Percentiles rank a stretch among this genome's conserved stretches.
phyloP scores from a whole-genome alignment of 1,284 basidiomycete genomes.

The Malassezia cuniculi region DNA sequence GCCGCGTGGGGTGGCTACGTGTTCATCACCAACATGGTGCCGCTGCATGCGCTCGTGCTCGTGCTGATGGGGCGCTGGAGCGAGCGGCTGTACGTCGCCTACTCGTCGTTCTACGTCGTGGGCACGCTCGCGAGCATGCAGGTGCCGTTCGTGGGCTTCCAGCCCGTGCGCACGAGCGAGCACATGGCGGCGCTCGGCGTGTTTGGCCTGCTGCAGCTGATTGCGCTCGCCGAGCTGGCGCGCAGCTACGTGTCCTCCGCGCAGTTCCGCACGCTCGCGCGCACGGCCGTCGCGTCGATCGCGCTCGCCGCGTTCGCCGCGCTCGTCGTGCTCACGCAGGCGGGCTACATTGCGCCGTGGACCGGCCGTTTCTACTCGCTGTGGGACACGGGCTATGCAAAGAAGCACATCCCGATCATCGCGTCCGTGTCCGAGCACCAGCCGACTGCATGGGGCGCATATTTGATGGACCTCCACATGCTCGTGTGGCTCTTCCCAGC shows the following conservation, averaged over 20 bases:
- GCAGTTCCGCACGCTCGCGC: constrained; percentile 69
- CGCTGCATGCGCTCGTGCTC: constrained; percentile 80
- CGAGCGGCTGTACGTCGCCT: constrained; percentile 80
- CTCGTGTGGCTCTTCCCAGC: constrained; percentile 96
- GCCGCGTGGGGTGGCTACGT: constrained; percentile 99
- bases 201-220: constrained; percentile 89
- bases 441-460: constrained; percentile 97
- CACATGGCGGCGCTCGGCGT: constrained; percentile 97
- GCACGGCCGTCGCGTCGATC: constrained; percentile 54
- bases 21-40: constrained; percentile 99
- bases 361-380: constrained; percentile 98
- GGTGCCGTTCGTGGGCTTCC: constrained; percentile 97
- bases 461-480: constrained; percentile 98
- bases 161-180: constrained; percentile 92
- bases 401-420: constrained; percentile 93
- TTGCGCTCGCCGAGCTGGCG: constrained; percentile 82
- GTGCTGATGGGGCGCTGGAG: constrained; percentile 95
- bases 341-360: constrained; percentile 95
- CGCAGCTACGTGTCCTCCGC: constrained; percentile 77
- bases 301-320: constrained; percentile 53
- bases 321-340: constrained; percentile 62
- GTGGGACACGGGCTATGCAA: constrained; percentile 98
- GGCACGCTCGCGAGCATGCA: constrained; percentile 97
- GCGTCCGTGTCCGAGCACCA: constrained; percentile 99
- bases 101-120: constrained; percentile 93